Percentiles rank a stretch among this genome's conserved stretches.
These are phyloP conservation scores for Geranium brycei DNA, from an alignment of 345 rosid genomes.

Conservation along the genomic window DNA sequence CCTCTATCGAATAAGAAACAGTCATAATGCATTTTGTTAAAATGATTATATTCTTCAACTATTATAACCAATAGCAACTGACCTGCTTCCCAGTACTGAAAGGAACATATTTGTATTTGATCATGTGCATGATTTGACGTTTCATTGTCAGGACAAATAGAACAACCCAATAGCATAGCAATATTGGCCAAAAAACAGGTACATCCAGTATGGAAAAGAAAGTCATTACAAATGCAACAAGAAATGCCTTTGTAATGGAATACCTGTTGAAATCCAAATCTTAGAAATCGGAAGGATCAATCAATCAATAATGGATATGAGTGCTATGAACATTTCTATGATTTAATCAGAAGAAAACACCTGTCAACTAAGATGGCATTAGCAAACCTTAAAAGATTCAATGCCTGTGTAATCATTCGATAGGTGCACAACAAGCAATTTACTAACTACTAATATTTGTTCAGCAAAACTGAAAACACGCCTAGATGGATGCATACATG, in stretches of 20 bases:
- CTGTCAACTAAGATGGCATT: too few species aligned
- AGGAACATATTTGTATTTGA: slow-evolving; percentile 72
- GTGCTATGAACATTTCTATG: not conserved
- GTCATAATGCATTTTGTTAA: not conserved
- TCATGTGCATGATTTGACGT: slow-evolving; percentile 73
- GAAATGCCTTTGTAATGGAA: slow-evolving; percentile 62
- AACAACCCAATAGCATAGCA: slow-evolving; percentile 68
- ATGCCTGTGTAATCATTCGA: too few species aligned
- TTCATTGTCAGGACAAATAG: slow-evolving; percentile 68
- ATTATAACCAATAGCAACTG: slow-evolving; percentile 2
- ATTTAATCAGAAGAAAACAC: too few species aligned
- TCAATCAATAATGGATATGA: not conserved
- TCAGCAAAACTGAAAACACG: too few species aligned
- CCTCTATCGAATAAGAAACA: slow-evolving; percentile 14
- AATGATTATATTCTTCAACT: too few species aligned
- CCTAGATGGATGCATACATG: too few species aligned
- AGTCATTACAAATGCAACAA: slow-evolving; percentile 65
- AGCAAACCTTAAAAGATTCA: too few species aligned
- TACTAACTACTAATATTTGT: too few species aligned
- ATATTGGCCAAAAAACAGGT: slow-evolving; percentile 82
- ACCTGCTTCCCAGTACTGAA: slow-evolving; percentile 70
- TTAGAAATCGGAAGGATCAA: not conserved
- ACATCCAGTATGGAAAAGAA: slow-evolving; percentile 72
- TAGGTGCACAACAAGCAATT: too few species aligned
- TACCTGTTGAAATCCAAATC: slow-evolving; percentile 31